Percentiles rank a stretch among this genome's conserved stretches.
Conservation (phyloP, 1,284 basidiomycete species). For the Wolfiporia cocos region DNA sequence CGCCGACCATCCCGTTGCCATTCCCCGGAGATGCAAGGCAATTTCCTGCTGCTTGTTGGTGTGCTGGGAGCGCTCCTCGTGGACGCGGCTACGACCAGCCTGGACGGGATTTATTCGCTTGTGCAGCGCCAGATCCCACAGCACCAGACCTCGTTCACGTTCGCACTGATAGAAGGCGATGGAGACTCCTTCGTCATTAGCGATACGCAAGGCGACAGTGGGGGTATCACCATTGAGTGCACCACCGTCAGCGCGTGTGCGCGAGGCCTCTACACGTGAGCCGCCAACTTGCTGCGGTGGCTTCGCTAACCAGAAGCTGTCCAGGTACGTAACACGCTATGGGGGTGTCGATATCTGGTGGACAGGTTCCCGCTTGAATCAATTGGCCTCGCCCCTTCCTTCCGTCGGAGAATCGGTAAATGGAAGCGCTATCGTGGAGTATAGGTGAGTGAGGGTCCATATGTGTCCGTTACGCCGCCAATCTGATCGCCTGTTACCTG, state of each 20-base stretch:
- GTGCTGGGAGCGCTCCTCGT: conserved; percentile 5
- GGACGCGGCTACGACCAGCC: conserved; percentile 5
- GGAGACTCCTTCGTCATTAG: conserved; percentile 21
- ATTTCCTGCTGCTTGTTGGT: conserved; percentile 1
- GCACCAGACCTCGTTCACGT: conserved; percentile 23
- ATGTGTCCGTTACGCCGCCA: no score
- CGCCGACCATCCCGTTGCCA: no score
- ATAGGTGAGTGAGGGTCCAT: conserved; percentile 20
- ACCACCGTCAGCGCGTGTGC: conserved; percentile 25
- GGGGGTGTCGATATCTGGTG: conserved; percentile 37
- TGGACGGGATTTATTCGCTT: conserved; percentile 23
- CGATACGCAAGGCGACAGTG: conserved; percentile 12
- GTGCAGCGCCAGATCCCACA: conserved; percentile 21
- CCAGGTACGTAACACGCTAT: conserved; percentile 32
- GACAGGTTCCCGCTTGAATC: conserved; percentile 33
- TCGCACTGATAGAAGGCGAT: conserved; percentile 18
- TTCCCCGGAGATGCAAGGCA: conserved; percentile 5
- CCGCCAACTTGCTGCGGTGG: background rate
- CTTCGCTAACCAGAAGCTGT: background rate
- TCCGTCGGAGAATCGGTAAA: conserved; percentile 25
- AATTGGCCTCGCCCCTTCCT: conserved; percentile 26
- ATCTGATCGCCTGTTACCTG: no score
- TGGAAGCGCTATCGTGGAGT: conserved; percentile 31
- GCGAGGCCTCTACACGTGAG: conserved; percentile 25
- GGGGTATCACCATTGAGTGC: conserved; percentile 22